Evolutionary conservation across 805 yeast species (phyloP).

Genomic region (Yueomyces sinensis): DNA sequence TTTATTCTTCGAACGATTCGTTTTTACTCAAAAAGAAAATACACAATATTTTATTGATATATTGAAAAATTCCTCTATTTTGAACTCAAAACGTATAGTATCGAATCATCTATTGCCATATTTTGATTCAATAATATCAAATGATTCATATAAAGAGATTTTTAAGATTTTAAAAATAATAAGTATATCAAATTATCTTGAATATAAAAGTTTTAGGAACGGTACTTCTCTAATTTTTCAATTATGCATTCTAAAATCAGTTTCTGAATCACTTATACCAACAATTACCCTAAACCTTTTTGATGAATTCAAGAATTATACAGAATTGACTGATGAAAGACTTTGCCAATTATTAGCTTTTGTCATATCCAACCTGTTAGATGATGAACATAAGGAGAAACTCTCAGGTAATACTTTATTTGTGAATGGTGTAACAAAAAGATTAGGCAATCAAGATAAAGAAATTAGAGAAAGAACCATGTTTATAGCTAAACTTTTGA

Average conservation of each 20-base stretch:
- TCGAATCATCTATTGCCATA: slow-evolving; percentile 9
- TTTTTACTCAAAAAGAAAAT: slow-evolving; percentile 3
- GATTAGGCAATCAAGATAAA: slow-evolving; percentile 13
- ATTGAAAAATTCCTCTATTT: slow-evolving; percentile 3
- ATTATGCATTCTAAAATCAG: not conserved
- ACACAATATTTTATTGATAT: slow-evolving; percentile 6
- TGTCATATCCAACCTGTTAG: slow-evolving; percentile 4
- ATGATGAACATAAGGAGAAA: slow-evolving; percentile 2
- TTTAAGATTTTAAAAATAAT: slow-evolving; percentile 6
- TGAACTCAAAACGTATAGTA: slow-evolving; percentile 10
- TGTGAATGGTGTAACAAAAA: slow-evolving; percentile 17
- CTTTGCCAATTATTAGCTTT: slow-evolving; percentile 12
- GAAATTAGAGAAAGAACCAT: slow-evolving; percentile 22
- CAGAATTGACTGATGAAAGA: slow-evolving; percentile 9
- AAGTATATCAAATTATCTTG: slow-evolving; percentile 4
- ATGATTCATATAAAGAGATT: slow-evolving; percentile 3
- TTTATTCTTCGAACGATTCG: slow-evolving; percentile 9
- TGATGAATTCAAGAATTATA: slow-evolving; percentile 3
- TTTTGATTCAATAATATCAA: slow-evolving; percentile 6
- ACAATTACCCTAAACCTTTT: slow-evolving; percentile 2
- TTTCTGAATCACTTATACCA: not conserved
- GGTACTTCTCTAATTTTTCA: slow-evolving; percentile 8
- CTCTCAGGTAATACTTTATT: slow-evolving; percentile 10
- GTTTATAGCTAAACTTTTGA: slow-evolving; percentile 20
- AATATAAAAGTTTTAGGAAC: slow-evolving; percentile 3